Evolutionary conservation across 257 asterid species (phyloP).

Genomic region (Cinchona pubescens): DNA sequence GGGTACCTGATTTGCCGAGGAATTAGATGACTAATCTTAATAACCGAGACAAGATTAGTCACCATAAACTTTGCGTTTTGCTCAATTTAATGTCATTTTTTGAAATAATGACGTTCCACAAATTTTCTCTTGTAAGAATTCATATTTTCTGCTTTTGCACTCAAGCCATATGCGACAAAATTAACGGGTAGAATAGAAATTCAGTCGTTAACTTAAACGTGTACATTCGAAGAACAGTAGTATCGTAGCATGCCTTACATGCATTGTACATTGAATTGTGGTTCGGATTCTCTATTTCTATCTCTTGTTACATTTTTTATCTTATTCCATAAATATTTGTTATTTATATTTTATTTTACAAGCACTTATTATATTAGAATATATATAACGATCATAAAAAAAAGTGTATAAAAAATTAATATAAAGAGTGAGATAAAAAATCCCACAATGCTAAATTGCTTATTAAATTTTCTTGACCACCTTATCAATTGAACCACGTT

Average conservation of each 20-base stretch:
- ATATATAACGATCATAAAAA: too few species aligned
- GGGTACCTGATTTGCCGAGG: not conserved
- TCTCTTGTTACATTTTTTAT: too few species aligned
- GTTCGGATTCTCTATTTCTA: too few species aligned
- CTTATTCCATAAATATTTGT: too few species aligned
- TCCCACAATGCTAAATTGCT: too few species aligned
- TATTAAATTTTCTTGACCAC: not conserved
- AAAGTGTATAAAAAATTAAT: too few species aligned
- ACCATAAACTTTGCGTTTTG: not conserved
- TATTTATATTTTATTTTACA: too few species aligned
- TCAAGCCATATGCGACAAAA: not conserved
- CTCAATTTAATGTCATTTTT: constrained; percentile 10
- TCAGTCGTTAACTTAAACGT: too few species aligned
- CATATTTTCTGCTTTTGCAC: not conserved
- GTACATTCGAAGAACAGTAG: not conserved
- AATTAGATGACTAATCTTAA: constrained; percentile 10
- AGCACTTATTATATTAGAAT: too few species aligned
- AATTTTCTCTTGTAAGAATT: not conserved
- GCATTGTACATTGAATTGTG: not conserved
- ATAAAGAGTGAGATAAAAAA: too few species aligned
- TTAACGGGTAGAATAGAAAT: not conserved
- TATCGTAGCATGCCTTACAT: not conserved
- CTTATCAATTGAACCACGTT: not conserved
- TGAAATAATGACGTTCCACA: constrained; percentile 2
- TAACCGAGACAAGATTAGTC: constrained; percentile 16